phyloP scores from a whole-genome alignment of 2,329 filamentous ascomycete genomes.

The Drechmeria coniospora region DNA sequence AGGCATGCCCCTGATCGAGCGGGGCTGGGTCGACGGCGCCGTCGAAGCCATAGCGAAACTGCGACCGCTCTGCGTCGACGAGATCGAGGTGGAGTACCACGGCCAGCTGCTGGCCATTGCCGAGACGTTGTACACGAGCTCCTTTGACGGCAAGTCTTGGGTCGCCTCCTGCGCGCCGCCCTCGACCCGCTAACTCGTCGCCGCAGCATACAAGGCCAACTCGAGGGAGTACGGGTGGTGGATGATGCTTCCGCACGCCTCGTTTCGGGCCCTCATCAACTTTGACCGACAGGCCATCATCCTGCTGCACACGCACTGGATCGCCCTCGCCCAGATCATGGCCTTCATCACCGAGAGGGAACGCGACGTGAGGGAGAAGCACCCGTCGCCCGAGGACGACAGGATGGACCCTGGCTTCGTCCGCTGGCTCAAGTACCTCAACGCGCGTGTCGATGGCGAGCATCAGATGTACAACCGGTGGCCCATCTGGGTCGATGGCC shows the following conservation, averaged over 20 bases:
- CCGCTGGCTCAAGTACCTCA: conserved; percentile 36
- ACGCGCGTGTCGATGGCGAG: conserved; percentile 28
- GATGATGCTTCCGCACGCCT: conserved; percentile 38
- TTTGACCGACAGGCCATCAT: conserved; percentile 27
- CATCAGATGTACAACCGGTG: conserved; percentile 32
- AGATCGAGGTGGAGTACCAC: conserved; percentile 30
- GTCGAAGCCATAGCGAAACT: conserved; percentile 26
- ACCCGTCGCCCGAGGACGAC: conserved; percentile 8
- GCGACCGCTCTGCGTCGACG: conserved; percentile 24
- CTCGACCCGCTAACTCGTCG: not conserved
- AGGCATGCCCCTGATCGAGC: conserved; percentile 27
- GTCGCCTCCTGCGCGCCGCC: not conserved
- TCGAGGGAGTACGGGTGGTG: conserved; percentile 38
- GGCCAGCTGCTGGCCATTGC: conserved; percentile 29
- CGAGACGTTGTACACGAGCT: conserved; percentile 34
- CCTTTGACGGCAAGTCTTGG: conserved; percentile 30
- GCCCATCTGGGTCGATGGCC: conserved; percentile 38
- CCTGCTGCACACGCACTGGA: conserved; percentile 38
- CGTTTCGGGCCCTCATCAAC: conserved; percentile 35
- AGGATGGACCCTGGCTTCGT: conserved; percentile 26
- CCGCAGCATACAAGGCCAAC: conserved; percentile 32
- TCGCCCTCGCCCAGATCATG: conserved; percentile 39
- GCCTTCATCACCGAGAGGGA: conserved; percentile 29
- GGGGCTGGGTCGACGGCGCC: conserved; percentile 30
- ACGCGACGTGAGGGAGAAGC: conserved; percentile 15